Evolutionary conservation across 2,329 filamentous ascomycete genomes (phyloP).

Genomic region (Cladosporium cucumerinum): DNA sequence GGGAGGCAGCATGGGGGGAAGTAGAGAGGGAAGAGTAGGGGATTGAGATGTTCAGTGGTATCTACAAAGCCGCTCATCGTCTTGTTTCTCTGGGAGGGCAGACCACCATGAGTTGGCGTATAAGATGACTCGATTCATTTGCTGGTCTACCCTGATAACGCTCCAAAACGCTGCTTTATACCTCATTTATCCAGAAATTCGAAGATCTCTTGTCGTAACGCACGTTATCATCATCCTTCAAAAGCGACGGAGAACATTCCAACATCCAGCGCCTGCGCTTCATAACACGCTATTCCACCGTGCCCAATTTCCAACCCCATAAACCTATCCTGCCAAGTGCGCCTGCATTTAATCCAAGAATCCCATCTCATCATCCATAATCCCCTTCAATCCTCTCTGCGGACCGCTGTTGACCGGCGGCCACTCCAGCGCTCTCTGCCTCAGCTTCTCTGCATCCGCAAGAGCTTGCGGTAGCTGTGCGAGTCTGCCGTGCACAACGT

Average conservation of each 20-base stretch:
- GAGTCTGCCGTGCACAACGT: conserved; percentile 68
- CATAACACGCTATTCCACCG: neutral
- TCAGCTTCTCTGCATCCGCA: conserved; percentile 46
- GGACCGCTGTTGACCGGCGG: conserved; percentile 48
- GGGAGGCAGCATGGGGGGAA: conserved; percentile 38
- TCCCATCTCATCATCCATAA: conserved; percentile 58
- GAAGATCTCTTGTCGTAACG: neutral
- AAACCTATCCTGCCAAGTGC: neutral
- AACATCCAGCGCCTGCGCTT: neutral
- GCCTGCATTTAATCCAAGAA: conserved; percentile 45
- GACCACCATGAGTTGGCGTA: neutral
- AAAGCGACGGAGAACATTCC: neutral
- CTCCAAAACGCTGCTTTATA: neutral
- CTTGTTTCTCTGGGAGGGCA: no score
- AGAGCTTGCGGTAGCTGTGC: conserved; percentile 53
- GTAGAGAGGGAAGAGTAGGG: neutral
- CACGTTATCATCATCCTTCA: neutral
- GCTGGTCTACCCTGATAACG: neutral
- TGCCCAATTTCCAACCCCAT: neutral
- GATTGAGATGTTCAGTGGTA: neutral
- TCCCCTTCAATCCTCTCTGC: conserved; percentile 46
- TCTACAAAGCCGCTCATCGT: neutral
- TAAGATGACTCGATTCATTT: neutral
- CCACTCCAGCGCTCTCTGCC: conserved; percentile 45
- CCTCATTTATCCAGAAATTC: neutral